These are phyloP conservation scores for Backusella morwellensis DNA, from an alignment of 192 early-diverging fungal genomes.

Conservation along the genomic window DNA sequence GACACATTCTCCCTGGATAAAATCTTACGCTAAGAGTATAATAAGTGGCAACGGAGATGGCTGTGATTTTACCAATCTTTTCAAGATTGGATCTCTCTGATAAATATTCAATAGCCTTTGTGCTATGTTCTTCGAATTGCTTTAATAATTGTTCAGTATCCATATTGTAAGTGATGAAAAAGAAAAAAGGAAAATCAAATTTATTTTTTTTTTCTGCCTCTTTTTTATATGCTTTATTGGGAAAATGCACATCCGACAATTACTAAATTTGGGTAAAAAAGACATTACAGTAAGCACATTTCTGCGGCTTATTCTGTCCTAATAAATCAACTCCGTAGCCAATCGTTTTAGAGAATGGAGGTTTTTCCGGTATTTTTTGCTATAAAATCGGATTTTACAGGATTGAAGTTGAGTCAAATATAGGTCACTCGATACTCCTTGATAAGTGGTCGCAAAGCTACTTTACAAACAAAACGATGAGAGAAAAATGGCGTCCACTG, in stretches of 20 bases:
- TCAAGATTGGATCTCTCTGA: conserved; percentile 5
- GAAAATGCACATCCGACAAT: background rate
- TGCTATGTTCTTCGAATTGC: background rate
- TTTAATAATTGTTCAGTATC: background rate
- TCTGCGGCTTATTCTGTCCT: too few relatives aligned
- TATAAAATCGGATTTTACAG: background rate
- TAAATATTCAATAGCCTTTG: background rate
- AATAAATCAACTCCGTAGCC: background rate
- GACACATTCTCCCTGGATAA: background rate
- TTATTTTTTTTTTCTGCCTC: background rate
- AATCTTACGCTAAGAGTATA: background rate
- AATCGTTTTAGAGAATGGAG: background rate
- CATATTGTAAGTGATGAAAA: background rate
- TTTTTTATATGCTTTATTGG: background rate
- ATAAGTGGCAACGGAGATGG: conserved; percentile 9
- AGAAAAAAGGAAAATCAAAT: background rate
- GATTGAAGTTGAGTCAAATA: background rate
- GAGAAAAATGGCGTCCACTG: too few relatives aligned
- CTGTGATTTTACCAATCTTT: background rate
- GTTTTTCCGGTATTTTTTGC: background rate
- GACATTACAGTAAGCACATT: background rate
- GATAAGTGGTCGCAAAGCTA: too few relatives aligned
- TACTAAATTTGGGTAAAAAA: background rate
- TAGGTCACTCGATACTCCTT: background rate
- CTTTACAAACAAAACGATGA: too few relatives aligned